phyloP scores from a whole-genome alignment of 2,329 filamentous ascomycete species.

The Verticillium dahliae region DNA sequence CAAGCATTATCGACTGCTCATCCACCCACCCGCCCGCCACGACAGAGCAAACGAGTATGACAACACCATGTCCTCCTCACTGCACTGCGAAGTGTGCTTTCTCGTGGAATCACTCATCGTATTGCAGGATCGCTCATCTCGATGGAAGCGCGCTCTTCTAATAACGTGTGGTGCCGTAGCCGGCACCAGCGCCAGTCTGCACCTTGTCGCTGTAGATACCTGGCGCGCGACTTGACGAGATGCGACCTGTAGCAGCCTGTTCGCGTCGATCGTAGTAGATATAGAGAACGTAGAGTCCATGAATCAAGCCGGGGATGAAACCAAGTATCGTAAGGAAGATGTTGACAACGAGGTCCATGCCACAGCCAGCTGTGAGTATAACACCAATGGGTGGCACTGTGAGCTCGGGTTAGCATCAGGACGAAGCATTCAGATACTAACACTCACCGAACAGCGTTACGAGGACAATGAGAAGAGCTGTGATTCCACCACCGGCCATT shows the following conservation, averaged over 20 bases:
- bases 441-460: slow-evolving; percentile 46
- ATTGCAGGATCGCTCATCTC: slow-evolving; percentile 1
- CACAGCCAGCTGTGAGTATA: slow-evolving; percentile 58
- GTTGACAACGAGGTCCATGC: slow-evolving; percentile 58
- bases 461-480: slow-evolving; percentile 41
- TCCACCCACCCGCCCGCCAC: neutral
- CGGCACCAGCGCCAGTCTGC: slow-evolving; percentile 60
- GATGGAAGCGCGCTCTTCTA: slow-evolving; percentile 3
- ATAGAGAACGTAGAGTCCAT: slow-evolving; percentile 78
- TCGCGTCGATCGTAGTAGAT: slow-evolving; percentile 73
- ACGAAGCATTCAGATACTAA: neutral
- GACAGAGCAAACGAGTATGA: neutral
- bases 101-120: too few species aligned
- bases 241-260: slow-evolving; percentile 50
- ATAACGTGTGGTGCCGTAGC: slow-evolving; percentile 48
- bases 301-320: slow-evolving; percentile 72
- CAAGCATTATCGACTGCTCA: neutral
- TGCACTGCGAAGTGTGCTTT: neutral
- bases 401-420: slow-evolving; percentile 13
- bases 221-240: slow-evolving; percentile 48
- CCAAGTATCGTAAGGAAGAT: slow-evolving; percentile 60
- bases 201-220: slow-evolving; percentile 68
- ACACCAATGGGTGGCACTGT: slow-evolving; percentile 62
- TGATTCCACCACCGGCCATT: slow-evolving; percentile 37
- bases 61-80: neutral